phyloP scores from a whole-genome alignment of 148 eudicot species.

The Rhododendron mucronatum region DNA sequence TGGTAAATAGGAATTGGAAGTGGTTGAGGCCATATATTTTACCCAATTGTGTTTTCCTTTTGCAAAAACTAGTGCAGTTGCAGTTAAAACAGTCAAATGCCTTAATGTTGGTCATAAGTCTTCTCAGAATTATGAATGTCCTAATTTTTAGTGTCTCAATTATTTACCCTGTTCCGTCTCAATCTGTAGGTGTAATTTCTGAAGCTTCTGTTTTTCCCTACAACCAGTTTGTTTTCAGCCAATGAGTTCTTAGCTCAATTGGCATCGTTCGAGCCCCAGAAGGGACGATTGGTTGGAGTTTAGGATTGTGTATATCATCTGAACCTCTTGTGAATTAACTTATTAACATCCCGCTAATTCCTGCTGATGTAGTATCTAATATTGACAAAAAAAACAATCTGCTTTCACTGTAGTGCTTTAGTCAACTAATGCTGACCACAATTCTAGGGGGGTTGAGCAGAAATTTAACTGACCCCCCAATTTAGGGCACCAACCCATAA shows the following conservation, averaged over 20 bases:
- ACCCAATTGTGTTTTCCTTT: not conserved
- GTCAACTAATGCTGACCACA: not conserved
- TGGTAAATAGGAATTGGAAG: not conserved
- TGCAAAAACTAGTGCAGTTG: not conserved
- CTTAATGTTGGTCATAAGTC: not conserved
- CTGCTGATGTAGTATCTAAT: too few species aligned
- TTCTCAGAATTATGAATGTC: not conserved
- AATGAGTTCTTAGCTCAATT: too few species aligned
- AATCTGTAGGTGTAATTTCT: not conserved
- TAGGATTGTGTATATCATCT: too few species aligned
- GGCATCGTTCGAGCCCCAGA: too few species aligned
- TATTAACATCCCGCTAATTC: too few species aligned
- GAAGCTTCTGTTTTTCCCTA: too few species aligned
- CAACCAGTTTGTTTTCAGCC: too few species aligned
- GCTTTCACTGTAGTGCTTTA: not conserved
- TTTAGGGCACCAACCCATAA: not conserved
- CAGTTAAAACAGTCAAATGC: not conserved
- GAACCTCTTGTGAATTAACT: too few species aligned
- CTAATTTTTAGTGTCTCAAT: not conserved
- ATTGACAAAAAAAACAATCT: too few species aligned
- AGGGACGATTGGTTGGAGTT: too few species aligned
- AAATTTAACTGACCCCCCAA: not conserved
- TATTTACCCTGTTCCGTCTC: not conserved
- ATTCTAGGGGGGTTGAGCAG: not conserved
- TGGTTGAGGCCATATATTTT: not conserved